Conservation (phyloP, 108 stramenopile species). For the Ochromonas danica region DNA sequence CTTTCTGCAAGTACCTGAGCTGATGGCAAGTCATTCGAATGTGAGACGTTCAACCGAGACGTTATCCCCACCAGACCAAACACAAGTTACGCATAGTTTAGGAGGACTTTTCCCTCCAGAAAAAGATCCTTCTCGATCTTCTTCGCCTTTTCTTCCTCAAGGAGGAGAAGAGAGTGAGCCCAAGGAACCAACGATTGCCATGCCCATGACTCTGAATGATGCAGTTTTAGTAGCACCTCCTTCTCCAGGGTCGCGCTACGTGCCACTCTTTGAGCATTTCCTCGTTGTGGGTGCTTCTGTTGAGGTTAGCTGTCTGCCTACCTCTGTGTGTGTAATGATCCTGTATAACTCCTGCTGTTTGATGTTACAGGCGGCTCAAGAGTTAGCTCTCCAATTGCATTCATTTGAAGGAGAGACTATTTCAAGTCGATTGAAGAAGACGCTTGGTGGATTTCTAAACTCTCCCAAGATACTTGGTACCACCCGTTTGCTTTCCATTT, state of each 20-base stretch:
- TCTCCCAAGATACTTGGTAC: too few relatives aligned
- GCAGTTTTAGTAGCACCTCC: neutral
- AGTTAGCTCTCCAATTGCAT: neutral
- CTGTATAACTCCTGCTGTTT: too few relatives aligned
- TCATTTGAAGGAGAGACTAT: neutral
- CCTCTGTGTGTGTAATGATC: too few relatives aligned
- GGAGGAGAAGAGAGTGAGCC: neutral
- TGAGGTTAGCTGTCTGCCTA: constrained; percentile 13
- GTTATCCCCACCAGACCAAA: too few relatives aligned
- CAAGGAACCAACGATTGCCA: neutral
- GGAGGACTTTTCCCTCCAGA: too few relatives aligned
- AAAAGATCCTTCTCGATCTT: too few relatives aligned
- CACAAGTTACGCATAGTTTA: too few relatives aligned
- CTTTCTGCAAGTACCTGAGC: too few relatives aligned
- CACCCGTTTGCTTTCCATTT: too few relatives aligned
- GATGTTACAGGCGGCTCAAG: neutral
- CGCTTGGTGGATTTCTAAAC: neutral
- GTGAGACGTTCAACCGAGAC: too few relatives aligned
- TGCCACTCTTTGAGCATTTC: constrained; percentile 25
- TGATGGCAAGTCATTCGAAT: too few relatives aligned
- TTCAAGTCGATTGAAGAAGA: neutral
- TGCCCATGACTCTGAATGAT: neutral
- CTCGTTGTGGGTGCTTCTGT: neutral
- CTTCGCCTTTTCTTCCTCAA: neutral
- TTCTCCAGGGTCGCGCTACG: neutral